Base-by-base conservation (phyloP, 78 protist genomes). In the Dictyostelium brefeldianum region DNA sequence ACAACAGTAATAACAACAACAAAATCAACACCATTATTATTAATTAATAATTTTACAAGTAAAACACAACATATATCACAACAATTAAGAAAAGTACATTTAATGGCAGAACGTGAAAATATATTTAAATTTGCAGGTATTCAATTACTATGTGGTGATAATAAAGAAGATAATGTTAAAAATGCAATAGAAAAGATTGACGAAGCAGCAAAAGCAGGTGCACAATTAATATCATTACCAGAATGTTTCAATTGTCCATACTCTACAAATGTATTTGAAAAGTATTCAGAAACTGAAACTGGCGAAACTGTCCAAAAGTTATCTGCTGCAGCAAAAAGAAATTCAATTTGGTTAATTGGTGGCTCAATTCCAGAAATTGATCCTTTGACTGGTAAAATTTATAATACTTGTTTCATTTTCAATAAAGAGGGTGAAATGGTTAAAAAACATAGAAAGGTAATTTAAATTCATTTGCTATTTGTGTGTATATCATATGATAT, bases 241-340 rank as follows among this genome's bases (percentile, higher is more conserved):
- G 97, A 31, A 81, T 92, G 96, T 83, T 98, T 97, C 77, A 97
- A 97, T 91, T 78, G 94, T n/a, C 99, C 99, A 25, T 98, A 98
- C 59, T 96, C 91, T 17, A 92, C 96, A 14, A 17, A 29, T 46
- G 73, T 50, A 62, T 98, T 98, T 77, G 85, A 95, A 2, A 83
- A 92, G 50, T 98, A 98, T 57, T 96, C 98, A 36, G 99, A 98
- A 92, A 4, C 46, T 17, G 92, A 90, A 15, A 65, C n/a, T 2
- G 96, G 96, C 15, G 79, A 57, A n/a, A 56, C 96, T 0, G 47
- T 81, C 15, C 67, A 22, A 0, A 70, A 64, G 27, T 81, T 97
- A 27, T 65, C 94, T 9, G 81, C 50, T 0, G 93, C 80, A 27
- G 97, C 96, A 8, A 74, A 71, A 54, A 78, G 46, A 43, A 18